Conservation (phyloP, 176 grass and related monocot genomes). For the Guadua angustifolia region DNA sequence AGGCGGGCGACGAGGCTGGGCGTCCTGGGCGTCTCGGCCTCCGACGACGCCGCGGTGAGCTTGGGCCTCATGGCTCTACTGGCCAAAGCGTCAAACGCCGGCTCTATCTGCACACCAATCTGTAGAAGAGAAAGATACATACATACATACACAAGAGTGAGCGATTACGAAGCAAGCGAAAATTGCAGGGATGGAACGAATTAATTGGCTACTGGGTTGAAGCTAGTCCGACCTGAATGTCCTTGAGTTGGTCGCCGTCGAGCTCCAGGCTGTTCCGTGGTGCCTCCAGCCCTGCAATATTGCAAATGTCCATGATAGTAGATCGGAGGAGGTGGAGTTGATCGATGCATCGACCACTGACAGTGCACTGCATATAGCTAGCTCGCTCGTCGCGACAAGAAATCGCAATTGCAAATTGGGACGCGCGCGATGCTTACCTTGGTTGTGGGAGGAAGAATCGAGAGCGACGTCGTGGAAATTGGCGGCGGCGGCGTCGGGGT, state of each 20-base stretch:
- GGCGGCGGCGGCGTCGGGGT: background rate
- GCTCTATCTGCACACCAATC: constrained; percentile 65
- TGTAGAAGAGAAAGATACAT: background rate
- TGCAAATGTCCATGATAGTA: background rate
- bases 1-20: constrained; percentile 78
- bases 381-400: too few species aligned
- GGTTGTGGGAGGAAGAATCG: background rate
- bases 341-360: too few species aligned
- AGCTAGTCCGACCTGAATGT: constrained; percentile 49
- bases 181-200: background rate
- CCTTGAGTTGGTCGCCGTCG: constrained; percentile 54
- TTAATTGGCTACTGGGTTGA: background rate
- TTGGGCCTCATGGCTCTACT: constrained; percentile 2
- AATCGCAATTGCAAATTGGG: background rate
- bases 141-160: background rate
- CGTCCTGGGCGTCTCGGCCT: constrained; percentile 79
- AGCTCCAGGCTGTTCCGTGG: constrained; percentile 90
- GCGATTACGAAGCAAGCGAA: background rate
- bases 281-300: constrained; percentile 46
- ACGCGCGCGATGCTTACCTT: background rate
- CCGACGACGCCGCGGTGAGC: constrained; percentile 39
- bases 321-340: background rate
- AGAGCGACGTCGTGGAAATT: background rate
- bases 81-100: constrained; percentile 48
- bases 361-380: too few species aligned